These are phyloP conservation scores for Solanum gracilifrons DNA, from an alignment of 257 asterid species.

Conservation along the genomic window DNA sequence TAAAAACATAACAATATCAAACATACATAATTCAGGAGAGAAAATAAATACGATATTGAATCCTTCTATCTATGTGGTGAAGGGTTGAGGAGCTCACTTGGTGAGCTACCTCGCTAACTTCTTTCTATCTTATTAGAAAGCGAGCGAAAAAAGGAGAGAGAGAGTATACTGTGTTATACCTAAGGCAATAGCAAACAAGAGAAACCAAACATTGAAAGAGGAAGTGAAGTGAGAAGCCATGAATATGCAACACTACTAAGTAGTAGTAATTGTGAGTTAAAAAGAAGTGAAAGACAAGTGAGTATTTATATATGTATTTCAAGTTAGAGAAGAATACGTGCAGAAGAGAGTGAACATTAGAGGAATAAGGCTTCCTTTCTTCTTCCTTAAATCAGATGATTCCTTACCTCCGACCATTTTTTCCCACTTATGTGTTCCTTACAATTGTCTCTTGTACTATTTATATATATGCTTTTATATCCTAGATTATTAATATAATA, in stretches of 20 bases:
- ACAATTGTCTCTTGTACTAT: background rate
- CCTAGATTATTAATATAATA: background rate
- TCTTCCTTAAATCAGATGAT: constrained; percentile 31
- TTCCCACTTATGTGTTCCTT: background rate
- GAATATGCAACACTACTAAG: background rate
- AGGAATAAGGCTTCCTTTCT: constrained; percentile 41
- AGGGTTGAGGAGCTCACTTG: background rate
- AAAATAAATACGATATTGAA: background rate
- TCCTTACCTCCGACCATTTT: constrained; percentile 27
- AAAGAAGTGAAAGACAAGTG: background rate
- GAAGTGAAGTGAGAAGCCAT: constrained; percentile 21
- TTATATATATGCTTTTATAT: background rate
- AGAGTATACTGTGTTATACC: constrained; percentile 12
- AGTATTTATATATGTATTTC: background rate
- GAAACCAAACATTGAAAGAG: background rate
- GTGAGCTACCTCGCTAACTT: background rate
- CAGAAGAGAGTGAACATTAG: constrained; percentile 7
- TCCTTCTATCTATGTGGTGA: background rate
- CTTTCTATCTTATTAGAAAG: background rate
- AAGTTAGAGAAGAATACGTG: constrained; percentile 40
- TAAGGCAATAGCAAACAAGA: constrained; percentile 22
- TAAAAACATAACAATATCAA: background rate
- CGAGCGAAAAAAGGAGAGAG: background rate
- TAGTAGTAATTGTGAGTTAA: background rate
- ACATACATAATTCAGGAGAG: background rate